phyloP scores from a whole-genome alignment of 1,284 basidiomycete species.

The Entoloma clypeatum region DNA sequence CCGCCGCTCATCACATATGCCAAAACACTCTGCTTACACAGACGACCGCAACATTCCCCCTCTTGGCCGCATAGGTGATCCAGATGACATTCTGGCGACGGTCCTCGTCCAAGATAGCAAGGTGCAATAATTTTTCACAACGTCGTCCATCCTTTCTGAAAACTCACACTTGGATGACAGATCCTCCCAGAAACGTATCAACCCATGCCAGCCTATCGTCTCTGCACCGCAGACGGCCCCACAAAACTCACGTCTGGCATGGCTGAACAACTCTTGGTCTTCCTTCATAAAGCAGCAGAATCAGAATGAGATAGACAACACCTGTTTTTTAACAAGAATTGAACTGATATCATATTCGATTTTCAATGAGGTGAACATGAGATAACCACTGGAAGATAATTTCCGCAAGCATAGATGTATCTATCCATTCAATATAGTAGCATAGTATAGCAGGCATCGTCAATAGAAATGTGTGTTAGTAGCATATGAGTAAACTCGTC shows the following conservation, averaged over 20 bases:
- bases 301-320: not conserved
- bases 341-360: not conserved
- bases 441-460: not conserved
- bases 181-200: conserved; percentile 69
- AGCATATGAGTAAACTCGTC: not conserved
- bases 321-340: not conserved
- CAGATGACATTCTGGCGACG: conserved; percentile 75
- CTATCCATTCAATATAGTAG: no score
- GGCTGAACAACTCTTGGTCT: conserved; percentile 39
- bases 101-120: conserved; percentile 68
- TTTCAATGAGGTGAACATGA: not conserved
- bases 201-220: conserved; percentile 74
- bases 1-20: not conserved
- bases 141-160: conserved; percentile 1
- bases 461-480: not conserved
- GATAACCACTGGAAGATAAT: not conserved
- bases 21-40: conserved; percentile 23
- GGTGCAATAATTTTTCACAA: conserved; percentile 37
- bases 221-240: conserved; percentile 69
- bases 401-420: no score
- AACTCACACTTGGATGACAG: conserved; percentile 30
- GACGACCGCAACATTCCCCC: conserved; percentile 71
- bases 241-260: conserved; percentile 62
- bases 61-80: conserved; percentile 68
- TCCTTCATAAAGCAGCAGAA: conserved; percentile 15